phyloP scores from a whole-genome alignment of 169 alveolate genomes.

The Plasmodium inui region DNA sequence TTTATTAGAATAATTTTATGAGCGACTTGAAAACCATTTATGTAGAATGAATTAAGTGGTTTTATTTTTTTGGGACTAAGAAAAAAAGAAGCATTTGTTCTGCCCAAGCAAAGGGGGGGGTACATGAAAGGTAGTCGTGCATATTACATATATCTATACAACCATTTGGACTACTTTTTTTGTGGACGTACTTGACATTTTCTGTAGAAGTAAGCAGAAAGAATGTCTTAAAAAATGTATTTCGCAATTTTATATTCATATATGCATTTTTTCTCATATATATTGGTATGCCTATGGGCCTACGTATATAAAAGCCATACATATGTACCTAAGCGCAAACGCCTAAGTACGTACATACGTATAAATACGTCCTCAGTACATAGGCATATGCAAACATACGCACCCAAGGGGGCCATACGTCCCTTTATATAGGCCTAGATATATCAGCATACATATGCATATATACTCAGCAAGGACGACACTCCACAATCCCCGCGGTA shows the following conservation, averaged over 20 bases:
- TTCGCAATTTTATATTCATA: neutral
- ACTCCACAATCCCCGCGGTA: neutral
- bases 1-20: neutral
- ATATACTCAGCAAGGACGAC: neutral
- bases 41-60: neutral
- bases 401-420: neutral
- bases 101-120: neutral
- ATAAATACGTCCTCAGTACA: neutral
- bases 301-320: neutral
- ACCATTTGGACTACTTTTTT: neutral
- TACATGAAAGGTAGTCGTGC: neutral
- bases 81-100: neutral
- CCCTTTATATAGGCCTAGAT: neutral
- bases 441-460: neutral
- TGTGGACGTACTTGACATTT: neutral
- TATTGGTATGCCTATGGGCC: neutral
- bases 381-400: neutral
- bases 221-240: constrained; percentile 2
- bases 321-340: neutral
- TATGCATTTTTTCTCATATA: neutral
- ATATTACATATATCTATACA: neutral
- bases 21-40: neutral
- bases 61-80: neutral
- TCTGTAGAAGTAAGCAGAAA: neutral
- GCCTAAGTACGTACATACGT: neutral